Evolutionary conservation across 2,329 filamentous ascomycete species (phyloP).

Genomic region (Juglanconis sp.): DNA sequence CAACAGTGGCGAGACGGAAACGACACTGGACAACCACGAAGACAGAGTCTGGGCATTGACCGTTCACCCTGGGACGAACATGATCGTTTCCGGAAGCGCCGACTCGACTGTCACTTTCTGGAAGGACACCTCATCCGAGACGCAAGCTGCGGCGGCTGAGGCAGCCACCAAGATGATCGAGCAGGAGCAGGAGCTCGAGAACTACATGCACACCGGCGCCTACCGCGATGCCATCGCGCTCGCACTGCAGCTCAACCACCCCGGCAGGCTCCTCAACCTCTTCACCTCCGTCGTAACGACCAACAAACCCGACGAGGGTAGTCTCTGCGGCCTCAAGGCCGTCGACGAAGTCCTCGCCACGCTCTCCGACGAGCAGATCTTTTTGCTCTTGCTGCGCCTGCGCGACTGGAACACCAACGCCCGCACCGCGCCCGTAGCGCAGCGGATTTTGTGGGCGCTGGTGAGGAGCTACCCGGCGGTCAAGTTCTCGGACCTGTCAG

Average conservation of each 20-base stretch:
- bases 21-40: slow-evolving; percentile 93
- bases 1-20: slow-evolving; percentile 76
- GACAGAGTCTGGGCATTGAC: slow-evolving; percentile 92
- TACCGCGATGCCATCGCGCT: slow-evolving; percentile 92
- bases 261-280: slow-evolving; percentile 76
- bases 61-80: slow-evolving; percentile 64
- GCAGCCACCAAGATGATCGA: slow-evolving; percentile 76
- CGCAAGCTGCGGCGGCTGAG: slow-evolving; percentile 69
- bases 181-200: slow-evolving; percentile 90
- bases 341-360: slow-evolving; percentile 82
- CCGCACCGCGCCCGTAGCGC: slow-evolving; percentile 77
- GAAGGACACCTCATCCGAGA: slow-evolving; percentile 84
- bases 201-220: slow-evolving; percentile 82
- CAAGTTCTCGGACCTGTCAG: slow-evolving; percentile 68
- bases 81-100: slow-evolving; percentile 83
- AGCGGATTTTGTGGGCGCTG: slow-evolving; percentile 77
- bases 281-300: slow-evolving; percentile 77
- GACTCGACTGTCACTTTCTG: slow-evolving; percentile 95
- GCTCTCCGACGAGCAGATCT: slow-evolving; percentile 82
- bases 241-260: slow-evolving; percentile 90
- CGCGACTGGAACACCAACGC: slow-evolving; percentile 98
- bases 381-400: slow-evolving; percentile 73
- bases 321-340: slow-evolving; percentile 60
- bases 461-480: slow-evolving; percentile 78
- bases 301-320: slow-evolving; percentile 56